Percentiles rank a stretch among this genome's conserved stretches.
Conservation (phyloP, 2,329 filamentous ascomycete genomes). For the Alternaria arborescens region DNA sequence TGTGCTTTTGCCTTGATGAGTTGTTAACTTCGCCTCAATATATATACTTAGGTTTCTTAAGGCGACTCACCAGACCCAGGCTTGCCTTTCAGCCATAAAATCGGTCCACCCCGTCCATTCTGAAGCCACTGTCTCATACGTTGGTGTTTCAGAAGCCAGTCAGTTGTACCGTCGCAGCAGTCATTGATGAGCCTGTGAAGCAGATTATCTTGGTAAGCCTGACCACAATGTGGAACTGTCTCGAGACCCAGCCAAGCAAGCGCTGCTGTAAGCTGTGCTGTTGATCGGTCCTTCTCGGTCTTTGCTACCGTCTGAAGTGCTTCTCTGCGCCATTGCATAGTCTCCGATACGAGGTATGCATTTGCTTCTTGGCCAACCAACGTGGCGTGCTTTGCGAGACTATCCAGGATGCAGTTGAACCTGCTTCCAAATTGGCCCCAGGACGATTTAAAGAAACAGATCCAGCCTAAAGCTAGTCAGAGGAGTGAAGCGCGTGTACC, state of each 20-base stretch:
- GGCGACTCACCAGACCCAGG: background rate
- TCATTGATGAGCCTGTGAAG: background rate
- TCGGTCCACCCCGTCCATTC: background rate
- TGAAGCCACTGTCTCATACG: background rate
- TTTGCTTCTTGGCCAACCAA: background rate
- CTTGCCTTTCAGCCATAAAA: background rate
- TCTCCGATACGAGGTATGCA: background rate
- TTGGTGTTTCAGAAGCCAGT: background rate
- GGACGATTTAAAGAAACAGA: background rate
- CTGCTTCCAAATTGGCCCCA: background rate
- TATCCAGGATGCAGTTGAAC: background rate
- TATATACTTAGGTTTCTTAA: background rate
- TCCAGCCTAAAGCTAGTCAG: background rate
- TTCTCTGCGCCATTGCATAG: background rate
- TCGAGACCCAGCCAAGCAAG: background rate
- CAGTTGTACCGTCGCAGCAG: background rate
- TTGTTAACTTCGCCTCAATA: background rate
- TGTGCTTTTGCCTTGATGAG: background rate
- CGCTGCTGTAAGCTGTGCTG: background rate
- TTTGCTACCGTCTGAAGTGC: background rate
- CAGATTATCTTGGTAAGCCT: background rate
- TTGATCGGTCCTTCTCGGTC: background rate
- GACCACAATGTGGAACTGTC: background rate
- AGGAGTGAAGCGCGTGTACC: accelerated
- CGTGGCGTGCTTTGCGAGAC: background rate